Evolutionary conservation across 2,329 filamentous ascomycete genomes (phyloP), one percentile per base, ranked within the genome.

Genomic region (Bipolaris oryzae): DNA sequence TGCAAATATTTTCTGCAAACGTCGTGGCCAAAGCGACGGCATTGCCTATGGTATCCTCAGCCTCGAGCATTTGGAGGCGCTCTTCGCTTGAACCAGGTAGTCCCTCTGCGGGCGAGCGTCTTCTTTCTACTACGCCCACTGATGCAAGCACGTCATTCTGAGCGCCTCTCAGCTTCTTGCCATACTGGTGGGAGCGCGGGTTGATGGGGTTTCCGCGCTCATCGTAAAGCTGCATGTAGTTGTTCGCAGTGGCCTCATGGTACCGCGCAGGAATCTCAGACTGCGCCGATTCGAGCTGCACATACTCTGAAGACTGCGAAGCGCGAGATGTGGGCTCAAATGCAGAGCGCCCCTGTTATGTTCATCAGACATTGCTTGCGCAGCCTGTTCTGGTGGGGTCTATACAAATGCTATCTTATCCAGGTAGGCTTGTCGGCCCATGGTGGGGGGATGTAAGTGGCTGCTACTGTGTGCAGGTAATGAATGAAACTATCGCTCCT

Each of bases 71-170:
- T 18, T 71, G 65, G n/a, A 74, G 23, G 13, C 66, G 68, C 25
- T 71, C 64, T 43, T 70, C 62, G 33, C 66, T 70, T 2, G 69
- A 61, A 34, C 68, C 69, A 5, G 71, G 67, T 21, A 73, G 64
- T 7, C 59, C 63, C 16, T 69, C 61, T 15, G 65, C 62, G 4
- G 68, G 68, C 23, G 68, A 64, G 15, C 51, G 62, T 9, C 69
- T 76, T 55, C 76, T 70, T 62, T 80, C 78, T 0, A 81, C 77
- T 1, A 82, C 79, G 18, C 80, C 80, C 9, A 82, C 78, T 0
- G 80, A 76, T 18, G 76, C 78, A 5, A 81, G 72, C 1, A 81
- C 76, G 60, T 80, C 78, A 43, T 82, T 82, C 53, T 80, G 78
- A 7, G 80, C 79, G 50, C 76, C 73, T 49, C 80, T 73, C 35